Percentiles rank a stretch among this genome's conserved stretches.
phyloP scores from a whole-genome alignment of 2,329 filamentous ascomycete species.

The Aaosphaeria arxii region DNA sequence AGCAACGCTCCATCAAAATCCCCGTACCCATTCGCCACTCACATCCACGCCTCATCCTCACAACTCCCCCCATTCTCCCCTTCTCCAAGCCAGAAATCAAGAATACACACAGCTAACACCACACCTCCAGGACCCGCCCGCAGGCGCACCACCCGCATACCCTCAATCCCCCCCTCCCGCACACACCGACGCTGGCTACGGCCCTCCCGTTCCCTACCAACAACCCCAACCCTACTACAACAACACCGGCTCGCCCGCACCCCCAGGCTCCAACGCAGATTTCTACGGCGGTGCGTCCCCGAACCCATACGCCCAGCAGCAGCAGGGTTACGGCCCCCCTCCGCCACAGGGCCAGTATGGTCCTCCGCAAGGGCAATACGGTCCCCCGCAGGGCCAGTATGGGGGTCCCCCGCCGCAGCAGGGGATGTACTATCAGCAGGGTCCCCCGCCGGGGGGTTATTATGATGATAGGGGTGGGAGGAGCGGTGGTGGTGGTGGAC shows the following conservation, averaged over 20 bases:
- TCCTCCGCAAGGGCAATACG: conserved; percentile 4
- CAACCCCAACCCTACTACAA: conserved; percentile 22
- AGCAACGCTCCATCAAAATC: neutral
- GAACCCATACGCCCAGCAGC: conserved; percentile 14
- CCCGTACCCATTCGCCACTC: neutral
- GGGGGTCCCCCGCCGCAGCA: conserved; percentile 8
- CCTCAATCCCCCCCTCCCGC: conserved; percentile 13
- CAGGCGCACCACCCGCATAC: conserved; percentile 28
- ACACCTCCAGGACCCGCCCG: conserved; percentile 12
- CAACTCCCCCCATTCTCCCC: neutral
- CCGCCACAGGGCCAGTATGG: conserved; percentile 11
- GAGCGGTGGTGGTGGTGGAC: conserved; percentile 30
- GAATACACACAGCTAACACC: conserved; percentile 4
- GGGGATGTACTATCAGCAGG: conserved; percentile 32
- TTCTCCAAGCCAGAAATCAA: neutral
- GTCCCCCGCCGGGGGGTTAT: conserved; percentile 35
- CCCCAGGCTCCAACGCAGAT: conserved; percentile 7
- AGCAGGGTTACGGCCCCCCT: neutral
- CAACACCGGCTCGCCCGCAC: conserved; percentile 2
- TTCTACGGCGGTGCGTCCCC: conserved; percentile 8
- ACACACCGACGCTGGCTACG: conserved; percentile 11
- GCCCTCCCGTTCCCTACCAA: conserved; percentile 13
- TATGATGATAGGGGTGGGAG: conserved; percentile 34
- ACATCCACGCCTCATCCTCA: neutral
- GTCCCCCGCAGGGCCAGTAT: conserved; percentile 11